Evolutionary conservation across 2,329 filamentous ascomycete genomes (phyloP).

Genomic region (Talaromyces sp.): DNA sequence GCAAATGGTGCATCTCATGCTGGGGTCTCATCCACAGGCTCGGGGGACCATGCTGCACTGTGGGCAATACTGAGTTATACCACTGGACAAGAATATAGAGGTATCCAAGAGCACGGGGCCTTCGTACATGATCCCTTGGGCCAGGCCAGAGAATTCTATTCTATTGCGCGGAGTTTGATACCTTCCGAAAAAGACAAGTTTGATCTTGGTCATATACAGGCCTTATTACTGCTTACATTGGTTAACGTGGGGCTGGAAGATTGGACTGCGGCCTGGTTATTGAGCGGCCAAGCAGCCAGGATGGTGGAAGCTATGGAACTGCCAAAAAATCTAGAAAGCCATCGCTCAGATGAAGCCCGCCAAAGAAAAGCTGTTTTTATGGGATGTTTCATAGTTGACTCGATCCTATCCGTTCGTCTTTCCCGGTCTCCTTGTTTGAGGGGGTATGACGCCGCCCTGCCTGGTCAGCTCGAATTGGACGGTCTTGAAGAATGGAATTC

Average conservation of each 20-base stretch:
- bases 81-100: constrained; percentile 25
- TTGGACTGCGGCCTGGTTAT: constrained; percentile 49
- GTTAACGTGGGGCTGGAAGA: constrained; percentile 45
- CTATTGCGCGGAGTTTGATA: constrained; percentile 30
- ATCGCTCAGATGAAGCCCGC: constrained; percentile 26
- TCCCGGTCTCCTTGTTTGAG: constrained; percentile 42
- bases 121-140: constrained; percentile 14
- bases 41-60: constrained; percentile 38
- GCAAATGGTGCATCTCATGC: constrained; percentile 36
- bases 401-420: constrained; percentile 46
- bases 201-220: constrained; percentile 40
- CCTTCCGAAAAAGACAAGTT: constrained; percentile 36
- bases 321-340: constrained; percentile 19
- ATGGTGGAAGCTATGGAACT: constrained; percentile 39
- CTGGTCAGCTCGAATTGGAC: constrained; percentile 55
- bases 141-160: constrained; percentile 31
- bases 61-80: constrained; percentile 43
- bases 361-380: constrained; percentile 43
- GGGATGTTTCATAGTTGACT: constrained; percentile 52
- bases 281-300: constrained; percentile 49
- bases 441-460: constrained; percentile 41
- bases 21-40: constrained; percentile 24
- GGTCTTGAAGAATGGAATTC: constrained; percentile 70
- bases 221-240: constrained; percentile 42
- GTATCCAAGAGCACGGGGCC: constrained; percentile 2